Percentiles rank a stretch among this genome's conserved stretches.
Evolutionary conservation across 2,329 filamentous ascomycete genomes (phyloP).

Genomic region (Beauveria scarabaeidicola): DNA sequence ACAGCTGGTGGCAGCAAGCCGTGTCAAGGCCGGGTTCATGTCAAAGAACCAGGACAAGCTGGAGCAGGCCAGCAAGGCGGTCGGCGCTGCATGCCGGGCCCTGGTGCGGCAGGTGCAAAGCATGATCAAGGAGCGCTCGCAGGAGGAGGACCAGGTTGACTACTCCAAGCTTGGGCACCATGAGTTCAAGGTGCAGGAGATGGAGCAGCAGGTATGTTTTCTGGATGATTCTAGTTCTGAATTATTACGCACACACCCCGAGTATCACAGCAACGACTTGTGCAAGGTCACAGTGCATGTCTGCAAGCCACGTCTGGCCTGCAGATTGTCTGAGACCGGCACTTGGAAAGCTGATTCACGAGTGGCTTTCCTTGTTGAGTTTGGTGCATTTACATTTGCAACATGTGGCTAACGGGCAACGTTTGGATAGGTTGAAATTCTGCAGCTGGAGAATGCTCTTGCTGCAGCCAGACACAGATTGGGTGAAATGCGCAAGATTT

Average conservation of each 20-base stretch:
- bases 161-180: constrained; percentile 82
- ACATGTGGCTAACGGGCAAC: constrained; percentile 8
- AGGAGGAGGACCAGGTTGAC: constrained; percentile 76
- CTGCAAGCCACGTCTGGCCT: constrained; percentile 3
- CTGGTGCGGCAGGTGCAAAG: constrained; percentile 89
- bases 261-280: background rate
- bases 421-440: constrained; percentile 72
- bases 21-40: constrained; percentile 98
- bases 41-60: constrained; percentile 90
- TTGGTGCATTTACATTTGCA: background rate
- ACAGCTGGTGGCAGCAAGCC: constrained; percentile 87
- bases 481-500: constrained; percentile 97
- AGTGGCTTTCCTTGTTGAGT: background rate
- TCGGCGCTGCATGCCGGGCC: constrained; percentile 77
- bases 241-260: background rate
- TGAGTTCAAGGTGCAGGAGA: constrained; percentile 97
- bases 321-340: background rate
- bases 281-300: background rate
- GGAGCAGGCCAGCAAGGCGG: constrained; percentile 85
- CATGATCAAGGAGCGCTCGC: constrained; percentile 82
- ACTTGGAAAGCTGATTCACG: background rate
- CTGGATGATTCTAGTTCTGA: background rate
- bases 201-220: constrained; percentile 85
- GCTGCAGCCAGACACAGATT: constrained; percentile 70
- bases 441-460: constrained; percentile 86